These are phyloP conservation scores for Tolypocladium inflatum DNA, from an alignment of 2,329 filamentous ascomycete species.

Conservation along the genomic window DNA sequence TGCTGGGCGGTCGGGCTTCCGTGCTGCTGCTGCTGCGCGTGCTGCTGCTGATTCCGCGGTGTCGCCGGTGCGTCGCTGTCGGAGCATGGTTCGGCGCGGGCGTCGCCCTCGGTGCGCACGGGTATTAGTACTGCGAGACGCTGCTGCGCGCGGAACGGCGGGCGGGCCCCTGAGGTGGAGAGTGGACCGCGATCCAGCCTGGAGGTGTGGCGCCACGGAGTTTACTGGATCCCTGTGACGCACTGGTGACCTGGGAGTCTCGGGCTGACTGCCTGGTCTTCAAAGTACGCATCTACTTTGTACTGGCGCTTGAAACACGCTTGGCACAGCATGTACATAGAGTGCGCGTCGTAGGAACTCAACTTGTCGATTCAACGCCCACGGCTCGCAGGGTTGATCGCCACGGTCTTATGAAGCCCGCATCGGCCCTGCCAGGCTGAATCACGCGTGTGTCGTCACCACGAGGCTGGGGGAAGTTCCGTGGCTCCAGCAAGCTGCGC, in stretches of 20 bases:
- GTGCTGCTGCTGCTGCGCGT: not conserved
- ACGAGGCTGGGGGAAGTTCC: not conserved
- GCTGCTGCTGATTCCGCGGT: not conserved
- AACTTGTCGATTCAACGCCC: not conserved
- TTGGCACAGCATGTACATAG: not conserved
- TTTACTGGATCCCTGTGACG: not conserved
- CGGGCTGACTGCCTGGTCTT: no score
- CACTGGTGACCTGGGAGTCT: not conserved
- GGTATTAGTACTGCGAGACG: not conserved
- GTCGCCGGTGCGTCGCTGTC: constrained; percentile 13
- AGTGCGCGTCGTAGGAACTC: not conserved
- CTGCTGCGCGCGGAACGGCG: not conserved
- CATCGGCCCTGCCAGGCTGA: not conserved
- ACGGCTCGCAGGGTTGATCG: no score
- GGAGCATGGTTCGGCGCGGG: constrained; percentile 13
- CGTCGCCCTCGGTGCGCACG: not conserved
- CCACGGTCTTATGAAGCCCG: not conserved
- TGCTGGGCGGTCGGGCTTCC: not conserved
- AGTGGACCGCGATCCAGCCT: not conserved
- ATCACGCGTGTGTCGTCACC: not conserved
- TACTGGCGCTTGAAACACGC: not conserved
- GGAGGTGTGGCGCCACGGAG: not conserved
- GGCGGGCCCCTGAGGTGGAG: not conserved
- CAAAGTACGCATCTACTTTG: not conserved
- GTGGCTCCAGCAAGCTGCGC: not conserved